Percentiles rank a stretch among this genome's conserved stretches.
These are phyloP conservation scores for Thalassiosira livingstoniorum DNA, from an alignment of 352 stramenopile species.

Conservation along the genomic window DNA sequence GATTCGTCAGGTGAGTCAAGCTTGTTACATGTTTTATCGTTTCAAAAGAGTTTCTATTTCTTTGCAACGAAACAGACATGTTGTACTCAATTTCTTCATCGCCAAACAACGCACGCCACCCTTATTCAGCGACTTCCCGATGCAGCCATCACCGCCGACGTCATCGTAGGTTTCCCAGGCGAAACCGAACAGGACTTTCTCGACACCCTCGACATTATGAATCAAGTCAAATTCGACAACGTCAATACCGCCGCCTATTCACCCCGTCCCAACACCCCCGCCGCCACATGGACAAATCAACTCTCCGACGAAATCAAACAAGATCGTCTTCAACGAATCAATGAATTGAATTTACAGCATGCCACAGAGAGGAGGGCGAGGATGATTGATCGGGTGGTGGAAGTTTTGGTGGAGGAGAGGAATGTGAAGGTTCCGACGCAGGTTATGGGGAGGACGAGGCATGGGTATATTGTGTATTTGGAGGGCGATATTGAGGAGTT, in stretches of 20 bases:
- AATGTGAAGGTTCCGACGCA: conserved; percentile 86
- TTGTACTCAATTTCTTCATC: too few species aligned
- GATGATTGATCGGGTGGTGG: conserved; percentile 85
- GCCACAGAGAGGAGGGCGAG: conserved; percentile 83
- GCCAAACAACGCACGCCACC: not conserved
- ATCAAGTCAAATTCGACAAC: conserved; percentile 84
- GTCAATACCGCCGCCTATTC: conserved; percentile 81
- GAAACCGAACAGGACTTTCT: conserved; percentile 88
- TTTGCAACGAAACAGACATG: too few species aligned
- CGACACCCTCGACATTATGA: conserved; percentile 86
- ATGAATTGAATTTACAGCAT: conserved; percentile 84
- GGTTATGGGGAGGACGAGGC: conserved; percentile 86
- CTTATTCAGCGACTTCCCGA: conserved; percentile 65
- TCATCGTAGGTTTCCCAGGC: conserved; percentile 86
- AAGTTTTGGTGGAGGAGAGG: conserved; percentile 88
- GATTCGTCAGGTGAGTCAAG: conserved; percentile 69
- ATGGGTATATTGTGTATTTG: conserved; percentile 88
- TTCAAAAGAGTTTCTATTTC: too few species aligned
- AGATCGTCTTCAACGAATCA: conserved; percentile 86
- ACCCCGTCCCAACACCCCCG: conserved; percentile 75
- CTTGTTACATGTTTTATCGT: conserved; percentile 1
- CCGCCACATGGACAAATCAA: conserved; percentile 78
- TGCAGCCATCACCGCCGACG: conserved; percentile 79
- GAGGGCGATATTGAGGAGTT: conserved; percentile 87
- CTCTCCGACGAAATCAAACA: conserved; percentile 88